Evolutionary conservation across 208 protist species (phyloP).

Genomic region (Crithidia thermophila): DNA sequence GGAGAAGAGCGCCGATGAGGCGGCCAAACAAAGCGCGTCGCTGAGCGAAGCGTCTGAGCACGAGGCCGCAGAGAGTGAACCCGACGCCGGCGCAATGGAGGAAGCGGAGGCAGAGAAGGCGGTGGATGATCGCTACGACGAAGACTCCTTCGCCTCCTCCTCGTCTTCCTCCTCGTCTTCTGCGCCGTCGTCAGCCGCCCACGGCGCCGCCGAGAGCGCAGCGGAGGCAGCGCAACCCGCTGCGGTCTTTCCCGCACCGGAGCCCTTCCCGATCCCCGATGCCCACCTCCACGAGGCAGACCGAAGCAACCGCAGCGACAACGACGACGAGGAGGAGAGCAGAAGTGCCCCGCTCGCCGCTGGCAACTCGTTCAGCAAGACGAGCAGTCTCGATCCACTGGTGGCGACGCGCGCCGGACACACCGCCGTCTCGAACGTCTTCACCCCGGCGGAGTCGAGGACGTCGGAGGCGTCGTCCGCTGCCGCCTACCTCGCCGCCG

Average conservation of each 20-base stretch:
- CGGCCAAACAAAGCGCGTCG: too few relatives aligned
- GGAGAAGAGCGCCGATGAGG: not conserved
- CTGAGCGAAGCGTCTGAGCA: too few relatives aligned
- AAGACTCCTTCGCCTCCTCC: not conserved
- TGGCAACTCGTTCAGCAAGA: not conserved
- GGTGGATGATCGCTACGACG: not conserved
- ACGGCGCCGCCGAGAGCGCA: not conserved
- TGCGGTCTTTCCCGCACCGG: not conserved
- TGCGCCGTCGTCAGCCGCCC: too few relatives aligned
- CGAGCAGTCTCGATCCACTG: not conserved
- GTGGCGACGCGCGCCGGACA: conserved; percentile 1
- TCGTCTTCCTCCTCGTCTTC: not conserved
- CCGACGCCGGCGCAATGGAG: not conserved
- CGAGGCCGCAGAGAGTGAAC: too few relatives aligned
- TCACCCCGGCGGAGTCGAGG: not conserved
- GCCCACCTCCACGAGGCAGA: too few relatives aligned
- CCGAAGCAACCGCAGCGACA: not conserved
- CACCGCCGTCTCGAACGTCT: not conserved
- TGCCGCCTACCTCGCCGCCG: too few relatives aligned
- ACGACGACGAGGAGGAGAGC: not conserved
- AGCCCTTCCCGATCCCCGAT: not conserved
- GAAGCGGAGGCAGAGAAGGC: not conserved
- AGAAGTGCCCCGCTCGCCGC: not conserved
- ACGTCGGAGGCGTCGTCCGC: not conserved
- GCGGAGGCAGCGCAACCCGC: not conserved